Evolutionary conservation across 1,284 basidiomycete genomes (phyloP).

Genomic region (Hortiboletus rubellus): DNA sequence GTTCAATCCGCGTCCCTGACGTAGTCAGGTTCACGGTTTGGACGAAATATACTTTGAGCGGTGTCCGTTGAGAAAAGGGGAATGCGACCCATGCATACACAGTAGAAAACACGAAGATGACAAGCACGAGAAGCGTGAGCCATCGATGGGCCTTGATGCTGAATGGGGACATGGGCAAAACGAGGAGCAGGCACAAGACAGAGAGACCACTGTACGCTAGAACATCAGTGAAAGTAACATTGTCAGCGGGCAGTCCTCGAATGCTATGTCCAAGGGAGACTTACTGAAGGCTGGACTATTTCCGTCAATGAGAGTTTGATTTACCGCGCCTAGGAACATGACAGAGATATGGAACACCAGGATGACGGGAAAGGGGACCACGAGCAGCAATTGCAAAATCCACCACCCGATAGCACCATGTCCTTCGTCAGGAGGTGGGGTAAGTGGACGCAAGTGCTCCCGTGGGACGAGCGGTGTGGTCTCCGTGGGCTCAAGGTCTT

Average conservation of each 20-base stretch:
- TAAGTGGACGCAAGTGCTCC: conserved; percentile 19
- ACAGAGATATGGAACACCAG: conserved; percentile 56
- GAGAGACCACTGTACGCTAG: conserved; percentile 55
- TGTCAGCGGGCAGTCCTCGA: conserved; percentile 1
- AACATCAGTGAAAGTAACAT: neutral
- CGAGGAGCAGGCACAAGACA: conserved; percentile 47
- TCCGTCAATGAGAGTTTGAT: conserved; percentile 69
- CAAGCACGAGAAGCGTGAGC: conserved; percentile 43
- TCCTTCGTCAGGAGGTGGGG: conserved; percentile 28
- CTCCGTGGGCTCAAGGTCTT: conserved; percentile 43
- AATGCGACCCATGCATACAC: conserved; percentile 49
- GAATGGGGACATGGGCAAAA: conserved; percentile 65
- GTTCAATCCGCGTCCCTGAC: conserved; percentile 19
- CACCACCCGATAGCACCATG: conserved; percentile 54
- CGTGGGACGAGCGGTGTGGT: conserved; percentile 52
- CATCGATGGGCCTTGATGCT: conserved; percentile 52
- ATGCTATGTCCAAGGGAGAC: conserved; percentile 23
- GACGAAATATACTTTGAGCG: conserved; percentile 69
- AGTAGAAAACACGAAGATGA: conserved; percentile 47
- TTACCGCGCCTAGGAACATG: conserved; percentile 49
- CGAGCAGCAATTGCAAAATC: conserved; percentile 59
- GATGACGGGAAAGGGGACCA: conserved; percentile 57
- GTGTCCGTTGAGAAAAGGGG: conserved; percentile 61
- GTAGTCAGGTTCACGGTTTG: conserved; percentile 53
- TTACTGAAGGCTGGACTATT: conserved; percentile 48